These are phyloP conservation scores for Pichia sp. DNA, from an alignment of 1,139 yeast genomes.

Conservation along the genomic window DNA sequence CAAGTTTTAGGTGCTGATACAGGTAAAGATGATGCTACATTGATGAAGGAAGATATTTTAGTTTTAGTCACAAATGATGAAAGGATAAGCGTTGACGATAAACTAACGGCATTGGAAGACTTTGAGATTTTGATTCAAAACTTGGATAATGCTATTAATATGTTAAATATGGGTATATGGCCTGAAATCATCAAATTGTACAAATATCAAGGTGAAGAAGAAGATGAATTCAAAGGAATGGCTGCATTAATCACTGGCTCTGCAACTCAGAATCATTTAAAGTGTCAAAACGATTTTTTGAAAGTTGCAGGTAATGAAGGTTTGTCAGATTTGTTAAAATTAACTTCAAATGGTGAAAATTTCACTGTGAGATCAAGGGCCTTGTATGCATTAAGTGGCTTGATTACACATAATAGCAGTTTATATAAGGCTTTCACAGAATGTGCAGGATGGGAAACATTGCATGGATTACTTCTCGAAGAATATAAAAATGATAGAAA, in stretches of 20 bases:
- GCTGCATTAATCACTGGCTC: conserved; percentile 76
- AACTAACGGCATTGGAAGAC: conserved; percentile 67
- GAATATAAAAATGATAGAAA: conserved; percentile 28
- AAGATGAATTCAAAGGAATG: conserved; percentile 45
- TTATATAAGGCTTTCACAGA: conserved; percentile 50
- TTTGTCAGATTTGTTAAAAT: conserved; percentile 6
- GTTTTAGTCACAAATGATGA: conserved; percentile 46
- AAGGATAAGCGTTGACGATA: conserved; percentile 51
- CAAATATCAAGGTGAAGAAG: conserved; percentile 41
- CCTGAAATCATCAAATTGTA: conserved; percentile 29
- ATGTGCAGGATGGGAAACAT: conserved; percentile 54
- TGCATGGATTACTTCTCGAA: conserved; percentile 14
- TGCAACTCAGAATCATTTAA: conserved; percentile 85
- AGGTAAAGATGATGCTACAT: conserved; percentile 67
- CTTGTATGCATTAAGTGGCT: conserved; percentile 67
- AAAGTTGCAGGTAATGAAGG: conserved; percentile 30
- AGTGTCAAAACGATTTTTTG: conserved; percentile 57
- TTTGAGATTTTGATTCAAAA: conserved; percentile 93
- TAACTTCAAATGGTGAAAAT: conserved; percentile 7
- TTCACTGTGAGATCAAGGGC: conserved; percentile 46
- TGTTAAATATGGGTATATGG: conserved; percentile 82
- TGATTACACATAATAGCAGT: conserved; percentile 59
- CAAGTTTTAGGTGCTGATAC: conserved; percentile 61
- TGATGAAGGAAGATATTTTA: conserved; percentile 68
- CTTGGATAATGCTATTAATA: conserved; percentile 89